Percentiles rank a stretch among this genome's conserved stretches.
Evolutionary conservation across 2,329 filamentous ascomycete species (phyloP).

Genomic region (Calonectria pauciramosa): DNA sequence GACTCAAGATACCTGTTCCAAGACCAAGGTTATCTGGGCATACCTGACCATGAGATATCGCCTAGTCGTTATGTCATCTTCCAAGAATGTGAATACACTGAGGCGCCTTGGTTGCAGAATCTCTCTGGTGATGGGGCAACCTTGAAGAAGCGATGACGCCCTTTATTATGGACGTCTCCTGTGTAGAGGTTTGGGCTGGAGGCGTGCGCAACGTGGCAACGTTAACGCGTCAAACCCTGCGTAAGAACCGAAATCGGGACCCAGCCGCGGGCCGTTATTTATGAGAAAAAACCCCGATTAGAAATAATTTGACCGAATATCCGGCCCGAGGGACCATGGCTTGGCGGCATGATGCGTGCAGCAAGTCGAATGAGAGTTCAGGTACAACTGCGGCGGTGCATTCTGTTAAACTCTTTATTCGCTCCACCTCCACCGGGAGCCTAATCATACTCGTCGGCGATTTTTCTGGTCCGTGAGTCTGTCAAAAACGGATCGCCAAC

Average conservation of each 20-base stretch:
- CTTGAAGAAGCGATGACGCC: background rate
- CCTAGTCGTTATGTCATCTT: background rate
- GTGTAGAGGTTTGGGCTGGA: background rate
- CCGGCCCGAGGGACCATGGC: no score
- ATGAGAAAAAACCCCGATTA: background rate
- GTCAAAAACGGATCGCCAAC: background rate
- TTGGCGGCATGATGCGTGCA: background rate
- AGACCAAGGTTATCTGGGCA: background rate
- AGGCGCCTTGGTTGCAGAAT: background rate
- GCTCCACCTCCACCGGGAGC: background rate
- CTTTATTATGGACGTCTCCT: background rate
- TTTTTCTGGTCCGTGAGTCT: background rate
- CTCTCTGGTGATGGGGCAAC: no score
- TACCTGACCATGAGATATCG: background rate
- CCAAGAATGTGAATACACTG: background rate
- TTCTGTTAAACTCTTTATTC: background rate
- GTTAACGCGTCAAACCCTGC: background rate
- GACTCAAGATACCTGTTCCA: background rate
- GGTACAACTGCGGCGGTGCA: background rate
- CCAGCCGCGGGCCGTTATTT: no score
- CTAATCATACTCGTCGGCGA: background rate
- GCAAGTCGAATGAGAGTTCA: background rate
- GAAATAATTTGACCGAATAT: background rate
- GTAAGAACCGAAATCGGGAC: background rate
- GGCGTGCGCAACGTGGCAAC: background rate